phyloP scores from a whole-genome alignment of 352 stramenopile genomes.

The Globisporangium lucens region DNA sequence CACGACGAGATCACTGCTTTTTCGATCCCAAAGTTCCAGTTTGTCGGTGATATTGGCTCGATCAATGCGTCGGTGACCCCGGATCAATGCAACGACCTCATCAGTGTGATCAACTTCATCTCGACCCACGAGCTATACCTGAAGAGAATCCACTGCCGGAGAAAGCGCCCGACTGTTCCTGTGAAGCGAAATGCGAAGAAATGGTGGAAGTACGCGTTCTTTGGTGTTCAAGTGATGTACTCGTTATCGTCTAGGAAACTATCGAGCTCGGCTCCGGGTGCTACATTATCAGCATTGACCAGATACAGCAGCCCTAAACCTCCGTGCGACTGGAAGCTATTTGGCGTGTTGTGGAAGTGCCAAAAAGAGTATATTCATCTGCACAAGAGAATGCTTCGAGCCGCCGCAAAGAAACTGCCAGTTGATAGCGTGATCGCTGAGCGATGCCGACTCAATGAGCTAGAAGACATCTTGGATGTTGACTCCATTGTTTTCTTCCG shows the following conservation, averaged over 20 bases:
- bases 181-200: slow-evolving; percentile 41
- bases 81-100: slow-evolving; percentile 74
- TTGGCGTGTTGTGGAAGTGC: slow-evolving; percentile 48
- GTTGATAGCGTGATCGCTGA: slow-evolving; percentile 47
- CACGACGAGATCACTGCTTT: slow-evolving; percentile 64
- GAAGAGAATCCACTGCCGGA: slow-evolving; percentile 74
- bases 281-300: slow-evolving; percentile 9
- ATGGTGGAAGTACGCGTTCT: slow-evolving; percentile 83
- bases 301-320: slow-evolving; percentile 14
- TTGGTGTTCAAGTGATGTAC: slow-evolving; percentile 65
- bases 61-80: slow-evolving; percentile 64
- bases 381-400: slow-evolving; percentile 65
- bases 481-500: slow-evolving; percentile 83
- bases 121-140: slow-evolving; percentile 79
- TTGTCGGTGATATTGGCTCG: slow-evolving; percentile 64
- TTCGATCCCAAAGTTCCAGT: slow-evolving; percentile 69
- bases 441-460: slow-evolving; percentile 41
- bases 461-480: slow-evolving; percentile 74
- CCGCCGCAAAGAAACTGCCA: slow-evolving; percentile 50
- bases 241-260: slow-evolving; percentile 20
- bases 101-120: slow-evolving; percentile 76
- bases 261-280: background rate
- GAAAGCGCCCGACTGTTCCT: slow-evolving; percentile 50
- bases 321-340: slow-evolving; percentile 58
- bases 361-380: slow-evolving; percentile 76